These are phyloP conservation scores for Dimargaris cristalligena DNA, from an alignment of 192 early-diverging fungal species.

Conservation along the genomic window DNA sequence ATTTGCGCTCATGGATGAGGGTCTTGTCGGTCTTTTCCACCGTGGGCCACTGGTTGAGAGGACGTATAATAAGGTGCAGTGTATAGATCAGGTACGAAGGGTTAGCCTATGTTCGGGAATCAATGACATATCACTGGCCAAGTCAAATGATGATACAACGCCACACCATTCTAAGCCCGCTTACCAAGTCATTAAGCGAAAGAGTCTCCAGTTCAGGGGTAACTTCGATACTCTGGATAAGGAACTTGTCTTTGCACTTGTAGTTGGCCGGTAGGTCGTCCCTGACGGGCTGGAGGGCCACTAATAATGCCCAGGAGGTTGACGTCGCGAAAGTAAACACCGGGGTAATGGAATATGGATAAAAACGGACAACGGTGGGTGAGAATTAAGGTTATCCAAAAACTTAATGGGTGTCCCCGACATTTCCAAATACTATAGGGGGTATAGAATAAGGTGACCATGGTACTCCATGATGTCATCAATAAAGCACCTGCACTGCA, in stretches of 20 bases:
- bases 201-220: conserved; percentile 46
- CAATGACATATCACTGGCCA: not conserved
- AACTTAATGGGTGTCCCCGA: not conserved
- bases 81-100: not conserved
- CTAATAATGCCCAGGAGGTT: conserved; percentile 17
- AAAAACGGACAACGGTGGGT: not conserved
- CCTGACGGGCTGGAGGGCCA: conserved; percentile 75
- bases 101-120: not conserved
- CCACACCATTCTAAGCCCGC: not conserved
- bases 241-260: conserved; percentile 94
- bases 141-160: not conserved
- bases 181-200: conserved; percentile 43
- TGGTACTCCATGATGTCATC: not conserved
- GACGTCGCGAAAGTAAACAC: conserved; percentile 1
- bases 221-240: conserved; percentile 75
- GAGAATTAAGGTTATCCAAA: not conserved
- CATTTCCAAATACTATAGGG: not conserved
- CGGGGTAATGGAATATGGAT: not conserved
- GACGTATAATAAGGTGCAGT: not conserved
- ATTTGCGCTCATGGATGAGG: conserved; percentile 47
- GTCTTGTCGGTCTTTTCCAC: conserved; percentile 42
- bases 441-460: not conserved
- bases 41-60: conserved; percentile 35
- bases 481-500: not conserved
- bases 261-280: conserved; percentile 59